Conservation (phyloP, 2,329 filamentous ascomycete species). For the Eutypa lata region DNA sequence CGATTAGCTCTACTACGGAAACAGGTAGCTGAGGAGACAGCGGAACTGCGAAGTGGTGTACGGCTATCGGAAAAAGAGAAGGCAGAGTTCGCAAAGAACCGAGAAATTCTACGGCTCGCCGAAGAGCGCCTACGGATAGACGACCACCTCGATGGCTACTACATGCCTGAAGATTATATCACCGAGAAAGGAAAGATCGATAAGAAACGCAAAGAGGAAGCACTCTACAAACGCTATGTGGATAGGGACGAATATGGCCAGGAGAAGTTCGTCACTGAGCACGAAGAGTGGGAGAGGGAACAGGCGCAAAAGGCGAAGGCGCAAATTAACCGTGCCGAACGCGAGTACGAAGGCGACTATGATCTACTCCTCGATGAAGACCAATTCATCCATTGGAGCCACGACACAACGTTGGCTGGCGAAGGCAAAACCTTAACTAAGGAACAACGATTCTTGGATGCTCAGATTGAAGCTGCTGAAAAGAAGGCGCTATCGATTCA, state of each 20-base stretch:
- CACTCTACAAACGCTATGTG: constrained; percentile 85
- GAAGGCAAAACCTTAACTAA: constrained; percentile 69
- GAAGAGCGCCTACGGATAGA: constrained; percentile 86
- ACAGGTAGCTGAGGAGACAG: constrained; percentile 85
- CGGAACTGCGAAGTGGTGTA: constrained; percentile 74
- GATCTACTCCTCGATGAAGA: constrained; percentile 90
- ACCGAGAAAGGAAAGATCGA: constrained; percentile 91
- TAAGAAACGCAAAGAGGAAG: constrained; percentile 81
- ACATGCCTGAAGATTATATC: constrained; percentile 91
- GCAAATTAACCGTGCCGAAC: constrained; percentile 73
- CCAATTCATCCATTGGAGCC: constrained; percentile 80
- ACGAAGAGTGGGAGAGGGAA: constrained; percentile 94
- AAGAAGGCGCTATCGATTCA: constrained; percentile 85
- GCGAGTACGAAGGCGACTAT: constrained; percentile 78
- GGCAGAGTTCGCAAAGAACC: constrained; percentile 83
- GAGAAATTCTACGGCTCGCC: constrained; percentile 75
- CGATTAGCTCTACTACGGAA: constrained; percentile 80
- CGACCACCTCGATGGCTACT: constrained; percentile 87
- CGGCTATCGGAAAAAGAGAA: constrained; percentile 75
- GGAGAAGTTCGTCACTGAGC: constrained; percentile 86
- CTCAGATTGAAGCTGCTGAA: constrained; percentile 84
- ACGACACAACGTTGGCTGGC: constrained; percentile 70
- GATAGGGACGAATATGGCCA: constrained; percentile 84
- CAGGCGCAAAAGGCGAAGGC: constrained; percentile 84
- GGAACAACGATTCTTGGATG: constrained; percentile 75